Conservation (phyloP, 2,329 filamentous ascomycete genomes). For the Botrytis deweyae region DNA sequence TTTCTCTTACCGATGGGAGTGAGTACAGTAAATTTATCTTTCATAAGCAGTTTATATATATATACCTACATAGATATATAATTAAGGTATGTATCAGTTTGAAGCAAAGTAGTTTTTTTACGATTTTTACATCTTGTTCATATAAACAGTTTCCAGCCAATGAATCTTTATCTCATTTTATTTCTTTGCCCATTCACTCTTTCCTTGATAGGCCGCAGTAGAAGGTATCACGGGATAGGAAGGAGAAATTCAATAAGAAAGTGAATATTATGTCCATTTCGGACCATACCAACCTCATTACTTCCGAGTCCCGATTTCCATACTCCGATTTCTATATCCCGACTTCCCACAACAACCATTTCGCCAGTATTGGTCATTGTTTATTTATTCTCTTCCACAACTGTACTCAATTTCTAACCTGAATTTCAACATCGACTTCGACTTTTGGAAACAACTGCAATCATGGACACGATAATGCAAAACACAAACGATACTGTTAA, state of each 20-base stretch:
- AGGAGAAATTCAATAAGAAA: neutral
- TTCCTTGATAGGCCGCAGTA: neutral
- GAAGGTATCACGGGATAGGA: neutral
- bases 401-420: neutral
- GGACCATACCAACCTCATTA: neutral
- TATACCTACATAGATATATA: too few species aligned
- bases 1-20: neutral
- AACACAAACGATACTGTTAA: neutral
- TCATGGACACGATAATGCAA: conserved; percentile 1
- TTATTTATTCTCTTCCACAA: neutral
- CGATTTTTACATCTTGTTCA: neutral
- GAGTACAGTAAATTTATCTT: neutral
- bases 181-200: neutral
- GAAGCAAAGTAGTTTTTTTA: neutral
- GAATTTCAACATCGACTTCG: neutral
- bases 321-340: too few species aligned
- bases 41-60: too few species aligned
- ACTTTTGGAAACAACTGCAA: neutral
- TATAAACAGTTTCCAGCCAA: neutral
- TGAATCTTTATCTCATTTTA: neutral
- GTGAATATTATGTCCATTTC: neutral
- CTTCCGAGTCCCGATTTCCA: neutral
- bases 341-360: neutral
- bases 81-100: neutral
- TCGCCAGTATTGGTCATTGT: neutral